Percentiles rank a stretch among this genome's conserved stretches.
These are phyloP conservation scores for Nakazawaea populi DNA, from an alignment of 805 yeast genomes.

Conservation along the genomic window DNA sequence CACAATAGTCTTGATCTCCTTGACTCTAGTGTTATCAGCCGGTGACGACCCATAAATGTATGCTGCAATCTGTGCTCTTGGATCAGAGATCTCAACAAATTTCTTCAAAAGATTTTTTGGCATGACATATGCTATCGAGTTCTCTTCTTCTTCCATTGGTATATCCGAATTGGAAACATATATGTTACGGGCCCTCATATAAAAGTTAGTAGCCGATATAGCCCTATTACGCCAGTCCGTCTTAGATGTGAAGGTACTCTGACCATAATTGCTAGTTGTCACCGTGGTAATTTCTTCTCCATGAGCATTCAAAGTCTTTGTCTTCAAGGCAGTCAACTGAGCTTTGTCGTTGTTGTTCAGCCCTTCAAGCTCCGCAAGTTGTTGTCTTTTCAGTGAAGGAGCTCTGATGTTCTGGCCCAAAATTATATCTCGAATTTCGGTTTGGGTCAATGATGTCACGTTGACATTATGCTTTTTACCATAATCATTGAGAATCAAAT, in stretches of 20 bases:
- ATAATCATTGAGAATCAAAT: slow-evolving; percentile 79
- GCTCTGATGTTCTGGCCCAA: slow-evolving; percentile 91
- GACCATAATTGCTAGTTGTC: slow-evolving; percentile 86
- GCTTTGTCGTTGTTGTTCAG: slow-evolving; percentile 33
- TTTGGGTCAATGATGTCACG: slow-evolving; percentile 81
- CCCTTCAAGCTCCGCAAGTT: slow-evolving; percentile 68
- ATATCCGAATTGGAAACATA: slow-evolving; percentile 53
- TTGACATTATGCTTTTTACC: slow-evolving; percentile 82
- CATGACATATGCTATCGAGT: slow-evolving; percentile 58
- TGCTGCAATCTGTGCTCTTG: slow-evolving; percentile 78
- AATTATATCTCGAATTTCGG: slow-evolving; percentile 89
- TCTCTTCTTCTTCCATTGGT: slow-evolving; percentile 45
- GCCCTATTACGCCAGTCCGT: slow-evolving; percentile 92
- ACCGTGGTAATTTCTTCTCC: slow-evolving; percentile 96
- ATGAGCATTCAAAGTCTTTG: slow-evolving; percentile 83
- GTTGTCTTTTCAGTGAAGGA: slow-evolving; percentile 83
- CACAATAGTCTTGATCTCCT: slow-evolving; percentile 71
- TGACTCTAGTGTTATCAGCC: slow-evolving; percentile 59
- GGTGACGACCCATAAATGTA: slow-evolving; percentile 79
- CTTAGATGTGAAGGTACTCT: slow-evolving; percentile 72
- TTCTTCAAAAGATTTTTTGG: slow-evolving; percentile 78
- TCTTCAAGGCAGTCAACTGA: slow-evolving; percentile 70
- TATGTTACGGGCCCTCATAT: slow-evolving; percentile 68
- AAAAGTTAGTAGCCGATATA: slow-evolving; percentile 66
- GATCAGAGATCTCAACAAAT: slow-evolving; percentile 75